phyloP scores from a whole-genome alignment of 2,329 filamentous ascomycete species.

The Trichophyton schoenleinii region DNA sequence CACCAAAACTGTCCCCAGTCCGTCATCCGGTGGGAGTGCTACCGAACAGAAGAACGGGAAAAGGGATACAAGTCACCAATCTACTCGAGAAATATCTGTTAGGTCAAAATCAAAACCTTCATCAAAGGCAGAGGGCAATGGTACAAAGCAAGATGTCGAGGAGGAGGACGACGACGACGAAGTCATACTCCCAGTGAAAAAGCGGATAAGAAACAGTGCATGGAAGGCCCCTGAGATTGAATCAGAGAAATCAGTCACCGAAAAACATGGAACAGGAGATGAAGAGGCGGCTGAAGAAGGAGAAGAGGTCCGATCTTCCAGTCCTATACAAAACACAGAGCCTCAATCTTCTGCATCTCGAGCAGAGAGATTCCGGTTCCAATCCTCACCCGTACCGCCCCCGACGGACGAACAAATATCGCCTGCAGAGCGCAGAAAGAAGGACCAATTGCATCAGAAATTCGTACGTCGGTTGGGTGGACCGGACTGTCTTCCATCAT shows the following conservation, averaged over 20 bases:
- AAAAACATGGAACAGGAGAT: conserved; percentile 5
- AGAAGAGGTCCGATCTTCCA: conserved; percentile 7
- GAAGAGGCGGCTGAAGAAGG: conserved; percentile 6
- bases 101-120: background rate
- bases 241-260: conserved; percentile 7
- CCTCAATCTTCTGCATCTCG: conserved; percentile 27
- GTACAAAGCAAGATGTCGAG: conserved; percentile 21
- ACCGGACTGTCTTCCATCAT: conserved; percentile 61
- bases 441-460: conserved; percentile 61
- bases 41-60: background rate
- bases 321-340: conserved; percentile 7
- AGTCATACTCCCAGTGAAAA: conserved; percentile 30
- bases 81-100: background rate
- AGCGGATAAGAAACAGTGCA: conserved; percentile 26
- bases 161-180: conserved; percentile 23
- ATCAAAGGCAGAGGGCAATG: background rate
- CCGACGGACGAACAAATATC: conserved; percentile 14
- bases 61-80: background rate
- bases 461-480: conserved; percentile 87
- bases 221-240: conserved; percentile 8
- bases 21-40: conserved; percentile 6
- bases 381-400: conserved; percentile 33
- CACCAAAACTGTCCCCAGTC: conserved; percentile 40
- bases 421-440: conserved; percentile 44
- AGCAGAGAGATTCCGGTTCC: conserved; percentile 49